These are phyloP conservation scores for Usnea hakonensis DNA, from an alignment of 495 filamentous ascomycete genomes.

Conservation along the genomic window DNA sequence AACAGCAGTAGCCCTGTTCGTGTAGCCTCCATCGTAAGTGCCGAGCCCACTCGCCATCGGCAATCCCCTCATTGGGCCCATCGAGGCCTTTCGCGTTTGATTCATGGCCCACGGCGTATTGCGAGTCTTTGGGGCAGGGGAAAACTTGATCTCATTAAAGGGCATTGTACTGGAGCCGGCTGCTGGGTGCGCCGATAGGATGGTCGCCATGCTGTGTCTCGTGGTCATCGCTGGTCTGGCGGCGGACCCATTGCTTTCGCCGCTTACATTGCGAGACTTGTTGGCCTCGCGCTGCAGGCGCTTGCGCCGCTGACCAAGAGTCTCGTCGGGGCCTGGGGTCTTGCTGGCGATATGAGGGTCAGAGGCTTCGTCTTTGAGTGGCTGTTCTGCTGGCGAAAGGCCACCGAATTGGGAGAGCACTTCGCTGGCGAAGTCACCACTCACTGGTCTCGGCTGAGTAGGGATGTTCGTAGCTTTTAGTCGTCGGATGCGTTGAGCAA, in stretches of 20 bases:
- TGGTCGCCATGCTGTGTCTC: conserved; percentile 61
- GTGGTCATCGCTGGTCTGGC: conserved; percentile 31
- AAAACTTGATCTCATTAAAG: conserved; percentile 21
- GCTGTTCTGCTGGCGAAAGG: conserved; percentile 28
- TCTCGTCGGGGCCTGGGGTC: conserved; percentile 57
- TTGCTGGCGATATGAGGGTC: conserved; percentile 19
- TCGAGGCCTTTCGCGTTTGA: conserved; percentile 15
- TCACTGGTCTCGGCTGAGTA: conserved; percentile 49
- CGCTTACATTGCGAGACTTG: conserved; percentile 28
- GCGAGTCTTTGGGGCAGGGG: conserved; percentile 18
- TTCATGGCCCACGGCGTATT: conserved; percentile 24
- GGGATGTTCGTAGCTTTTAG: conserved; percentile 48
- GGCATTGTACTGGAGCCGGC: conserved; percentile 20
- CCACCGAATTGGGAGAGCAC: conserved; percentile 65
- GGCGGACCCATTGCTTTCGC: conserved; percentile 27
- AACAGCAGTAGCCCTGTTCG: conserved; percentile 25
- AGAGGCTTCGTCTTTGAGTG: conserved; percentile 6
- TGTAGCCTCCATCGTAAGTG: conserved; percentile 17
- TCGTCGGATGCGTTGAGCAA: conserved; percentile 65
- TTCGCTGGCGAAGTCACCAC: conserved; percentile 71
- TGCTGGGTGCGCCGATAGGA: conserved; percentile 52
- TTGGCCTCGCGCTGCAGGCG: conserved; percentile 66
- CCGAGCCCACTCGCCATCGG: conserved; percentile 18
- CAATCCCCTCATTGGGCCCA: conserved; percentile 23
- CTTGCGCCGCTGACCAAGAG: conserved; percentile 74